A percentile compares a stretch with the other conserved stretches of the same genome.
These are phyloP conservation scores for Leucaena leucocephala DNA, from an alignment of 306 rosid genomes.

Conservation along the genomic window DNA sequence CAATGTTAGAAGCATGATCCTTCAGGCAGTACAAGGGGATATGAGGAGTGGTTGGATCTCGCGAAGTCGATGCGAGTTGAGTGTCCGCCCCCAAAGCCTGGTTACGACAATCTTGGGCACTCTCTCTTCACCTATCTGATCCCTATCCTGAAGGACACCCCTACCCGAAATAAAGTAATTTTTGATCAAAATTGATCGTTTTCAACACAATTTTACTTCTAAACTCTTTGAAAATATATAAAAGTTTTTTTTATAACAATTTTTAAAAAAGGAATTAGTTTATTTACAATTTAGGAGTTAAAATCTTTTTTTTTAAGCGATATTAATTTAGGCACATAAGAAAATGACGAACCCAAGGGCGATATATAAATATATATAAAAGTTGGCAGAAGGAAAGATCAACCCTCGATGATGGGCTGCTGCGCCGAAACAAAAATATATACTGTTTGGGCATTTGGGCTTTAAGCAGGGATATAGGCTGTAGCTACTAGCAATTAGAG, in stretches of 20 bases:
- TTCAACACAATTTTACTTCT: too few species aligned
- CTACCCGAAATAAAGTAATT: too few species aligned
- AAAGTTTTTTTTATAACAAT: too few species aligned
- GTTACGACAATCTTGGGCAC: conserved; percentile 81
- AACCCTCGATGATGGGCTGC: not conserved
- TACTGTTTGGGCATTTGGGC: not conserved
- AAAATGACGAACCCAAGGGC: too few species aligned
- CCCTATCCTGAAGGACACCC: conserved; percentile 45
- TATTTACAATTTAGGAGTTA: too few species aligned
- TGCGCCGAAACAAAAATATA: not conserved
- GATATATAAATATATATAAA: too few species aligned
- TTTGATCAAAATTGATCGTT: too few species aligned
- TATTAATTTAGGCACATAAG: too few species aligned
- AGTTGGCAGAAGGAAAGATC: not conserved
- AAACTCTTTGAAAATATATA: too few species aligned
- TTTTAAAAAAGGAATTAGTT: too few species aligned
- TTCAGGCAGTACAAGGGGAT: conserved; percentile 85
- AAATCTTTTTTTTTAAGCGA: too few species aligned
- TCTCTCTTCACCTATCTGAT: conserved; percentile 61
- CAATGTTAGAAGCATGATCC: fast-evolving
- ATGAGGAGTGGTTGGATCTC: conserved; percentile 70
- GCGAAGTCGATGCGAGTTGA: conserved; percentile 48
- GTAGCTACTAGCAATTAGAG: not conserved
- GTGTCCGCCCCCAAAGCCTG: conserved; percentile 69
- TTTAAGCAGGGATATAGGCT: not conserved